Evolutionary conservation across 139 green algal species (phyloP).

Genomic region (Picochlorum sp.): DNA sequence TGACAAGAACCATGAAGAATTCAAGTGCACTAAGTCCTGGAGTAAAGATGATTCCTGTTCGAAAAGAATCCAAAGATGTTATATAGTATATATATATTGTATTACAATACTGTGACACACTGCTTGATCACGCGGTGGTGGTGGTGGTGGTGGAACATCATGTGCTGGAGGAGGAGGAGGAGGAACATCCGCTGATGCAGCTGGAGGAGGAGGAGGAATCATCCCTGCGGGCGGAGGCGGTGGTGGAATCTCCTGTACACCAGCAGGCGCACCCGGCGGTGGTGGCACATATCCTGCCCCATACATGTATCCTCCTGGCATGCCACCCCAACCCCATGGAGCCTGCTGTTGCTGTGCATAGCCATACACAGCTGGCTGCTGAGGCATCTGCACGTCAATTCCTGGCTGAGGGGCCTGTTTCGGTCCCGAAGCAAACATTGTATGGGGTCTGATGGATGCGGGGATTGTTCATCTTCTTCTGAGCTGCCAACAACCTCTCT

Average conservation of each 20-base stretch:
- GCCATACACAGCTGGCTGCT: conserved; percentile 1
- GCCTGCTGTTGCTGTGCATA: neutral
- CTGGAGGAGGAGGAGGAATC: conserved; percentile 3
- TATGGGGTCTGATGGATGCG: conserved; percentile 62
- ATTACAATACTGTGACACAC: neutral
- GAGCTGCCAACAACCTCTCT: conserved; percentile 84
- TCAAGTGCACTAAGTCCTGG: neutral
- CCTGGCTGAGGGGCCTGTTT: conserved; percentile 18
- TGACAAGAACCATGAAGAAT: conserved; percentile 13
- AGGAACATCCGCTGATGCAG: neutral
- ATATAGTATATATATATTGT: neutral
- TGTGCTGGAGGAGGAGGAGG: neutral
- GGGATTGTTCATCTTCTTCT: conserved; percentile 43
- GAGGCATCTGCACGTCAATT: conserved; percentile 4
- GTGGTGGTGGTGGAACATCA: conserved; percentile 10
- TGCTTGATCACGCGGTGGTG: neutral
- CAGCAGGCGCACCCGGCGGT: neutral
- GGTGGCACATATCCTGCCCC: conserved; percentile 3
- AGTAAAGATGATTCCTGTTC: conserved; percentile 1
- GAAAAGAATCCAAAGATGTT: neutral
- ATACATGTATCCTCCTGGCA: neutral
- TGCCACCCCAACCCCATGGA: conserved; percentile 5
- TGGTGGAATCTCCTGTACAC: conserved; percentile 6
- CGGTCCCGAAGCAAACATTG: conserved; percentile 69
- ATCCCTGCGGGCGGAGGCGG: conserved; percentile 2